These are phyloP conservation scores for Leccinum disarticulatum DNA, from an alignment of 768 basidiomycete genomes.

Conservation along the genomic window DNA sequence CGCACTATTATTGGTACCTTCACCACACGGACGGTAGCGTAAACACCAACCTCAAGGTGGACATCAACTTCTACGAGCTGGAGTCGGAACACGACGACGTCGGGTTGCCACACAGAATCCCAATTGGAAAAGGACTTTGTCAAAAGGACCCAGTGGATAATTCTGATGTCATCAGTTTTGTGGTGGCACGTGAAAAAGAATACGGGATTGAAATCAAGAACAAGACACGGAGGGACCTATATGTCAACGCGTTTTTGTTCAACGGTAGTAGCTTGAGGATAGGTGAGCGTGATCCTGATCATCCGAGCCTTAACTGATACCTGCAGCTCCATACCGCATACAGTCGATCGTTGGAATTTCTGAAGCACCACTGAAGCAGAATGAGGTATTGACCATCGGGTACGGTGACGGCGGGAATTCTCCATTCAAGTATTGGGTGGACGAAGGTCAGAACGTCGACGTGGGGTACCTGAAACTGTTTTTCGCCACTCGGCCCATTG, in stretches of 20 bases:
- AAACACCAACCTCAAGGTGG: not conserved
- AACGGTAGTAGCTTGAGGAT: conserved; percentile 38
- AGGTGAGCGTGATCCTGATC: conserved; percentile 19
- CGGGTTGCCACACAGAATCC: not conserved
- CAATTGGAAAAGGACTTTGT: conserved; percentile 3
- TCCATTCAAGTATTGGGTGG: conserved; percentile 3
- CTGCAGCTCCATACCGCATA: conserved; percentile 11
- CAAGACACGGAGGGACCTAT: conserved; percentile 32
- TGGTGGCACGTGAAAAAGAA: conserved; percentile 22
- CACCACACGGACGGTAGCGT: not conserved
- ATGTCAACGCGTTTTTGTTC: conserved; percentile 43
- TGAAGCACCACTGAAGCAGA: conserved; percentile 9
- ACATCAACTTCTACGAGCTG: conserved; percentile 15
- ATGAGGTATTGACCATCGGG: conserved; percentile 34
- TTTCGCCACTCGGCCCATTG: not conserved
- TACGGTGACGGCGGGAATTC: no score
- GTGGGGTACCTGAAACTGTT: not conserved
- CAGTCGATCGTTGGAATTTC: not conserved
- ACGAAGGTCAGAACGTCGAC: not conserved
- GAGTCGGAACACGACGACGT: not conserved
- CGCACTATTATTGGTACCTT: conserved; percentile 25
- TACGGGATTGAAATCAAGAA: conserved; percentile 41
- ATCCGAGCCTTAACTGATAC: not conserved
- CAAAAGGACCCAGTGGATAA: not conserved
- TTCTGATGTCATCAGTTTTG: conserved; percentile 16